Evolutionary conservation across 2,329 filamentous ascomycete species (phyloP), one percentile per base, ranked within the genome.

Genomic region (Graphilbum fragrans): DNA sequence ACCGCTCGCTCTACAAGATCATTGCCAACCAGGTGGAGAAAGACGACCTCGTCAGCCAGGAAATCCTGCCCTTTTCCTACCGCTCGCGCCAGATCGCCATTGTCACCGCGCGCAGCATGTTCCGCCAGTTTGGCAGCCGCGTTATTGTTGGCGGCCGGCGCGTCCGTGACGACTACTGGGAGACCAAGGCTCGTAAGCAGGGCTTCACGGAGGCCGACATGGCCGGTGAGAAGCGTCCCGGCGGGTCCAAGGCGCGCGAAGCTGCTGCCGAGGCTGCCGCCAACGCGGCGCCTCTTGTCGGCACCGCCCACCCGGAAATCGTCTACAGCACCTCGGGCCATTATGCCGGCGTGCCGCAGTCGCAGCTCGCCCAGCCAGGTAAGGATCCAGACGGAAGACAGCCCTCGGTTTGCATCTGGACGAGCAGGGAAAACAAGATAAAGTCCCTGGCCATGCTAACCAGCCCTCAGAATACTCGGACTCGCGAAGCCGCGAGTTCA

Each of bases 161-260:
- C 44, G 92, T 98, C 34, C 81, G 92, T 38, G 92, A 98, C 62
- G 92, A 98, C 58, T 98, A 98, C 62, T 98, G 92, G 92, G 92
- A 96, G 61, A 85, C 82, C 55, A 96, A 96, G 63, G 92, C 92
- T 8, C 75, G 84, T 37, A 98, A 96, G 63, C 92, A 98, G 62
- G 92, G 92, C 11, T 98, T 98, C 57, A 98, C 92, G 1, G 92
- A 98, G 59, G 87, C 93, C 48, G 92, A 98, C 60, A 72, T 88
- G 39, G 92, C 92, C 4, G 92, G 92, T 33, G 92, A 98, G 64
- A 96, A 98, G 68, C 74, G 92, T 49, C 92, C 92, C 6, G 92
- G 92, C 41, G 88, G 85, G 32, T 80, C 86, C 44, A 94, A 93
- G 65, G 83, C 84, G 46, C 74, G 90, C 55, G 86, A 94, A 64